Percentiles rank a stretch among this genome's conserved stretches.
These are phyloP conservation scores for Biscogniauxia marginata DNA, from an alignment of 2,329 filamentous ascomycete species.

Conservation along the genomic window DNA sequence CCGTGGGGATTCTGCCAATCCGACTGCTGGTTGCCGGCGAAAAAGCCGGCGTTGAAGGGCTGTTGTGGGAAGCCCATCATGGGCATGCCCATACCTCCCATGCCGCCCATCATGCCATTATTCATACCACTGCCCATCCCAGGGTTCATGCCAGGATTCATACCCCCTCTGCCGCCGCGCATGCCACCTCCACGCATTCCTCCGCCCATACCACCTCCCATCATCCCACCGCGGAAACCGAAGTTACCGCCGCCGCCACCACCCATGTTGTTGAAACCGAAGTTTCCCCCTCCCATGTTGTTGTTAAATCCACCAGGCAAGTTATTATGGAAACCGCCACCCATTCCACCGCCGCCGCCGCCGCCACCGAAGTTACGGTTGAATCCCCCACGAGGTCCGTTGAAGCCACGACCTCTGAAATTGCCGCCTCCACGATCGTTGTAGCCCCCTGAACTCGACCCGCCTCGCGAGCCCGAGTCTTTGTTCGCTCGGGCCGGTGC, in stretches of 20 bases:
- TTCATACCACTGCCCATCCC: slow-evolving; percentile 26
- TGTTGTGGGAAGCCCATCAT: slow-evolving; percentile 35
- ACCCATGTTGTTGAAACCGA: slow-evolving; percentile 29
- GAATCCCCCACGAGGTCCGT: slow-evolving; percentile 31
- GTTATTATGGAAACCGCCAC: slow-evolving; percentile 30
- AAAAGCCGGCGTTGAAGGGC: slow-evolving; percentile 35
- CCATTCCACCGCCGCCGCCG: slow-evolving; percentile 28
- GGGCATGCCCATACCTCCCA: slow-evolving; percentile 31
- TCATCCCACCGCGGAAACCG: slow-evolving; percentile 34
- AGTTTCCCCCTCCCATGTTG: slow-evolving; percentile 31
- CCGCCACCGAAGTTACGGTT: slow-evolving; percentile 31
- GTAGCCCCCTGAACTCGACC: slow-evolving; percentile 48
- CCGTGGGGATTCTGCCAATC: slow-evolving; percentile 37
- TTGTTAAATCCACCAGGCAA: slow-evolving; percentile 29
- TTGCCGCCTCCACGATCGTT: slow-evolving; percentile 38
- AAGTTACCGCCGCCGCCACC: slow-evolving; percentile 29
- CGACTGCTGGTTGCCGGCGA: slow-evolving; percentile 31
- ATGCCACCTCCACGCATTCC: slow-evolving; percentile 32
- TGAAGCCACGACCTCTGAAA: slow-evolving; percentile 33
- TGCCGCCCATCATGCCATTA: slow-evolving; percentile 31
- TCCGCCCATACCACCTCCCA: slow-evolving; percentile 32
- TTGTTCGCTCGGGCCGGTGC: slow-evolving; percentile 69
- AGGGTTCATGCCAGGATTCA: slow-evolving; percentile 30
- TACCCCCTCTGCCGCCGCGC: slow-evolving; percentile 32
- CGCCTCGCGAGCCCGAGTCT: slow-evolving; percentile 51